Conservation (phyloP, 2,329 filamentous ascomycete genomes). For the Exophiala sp. region DNA sequence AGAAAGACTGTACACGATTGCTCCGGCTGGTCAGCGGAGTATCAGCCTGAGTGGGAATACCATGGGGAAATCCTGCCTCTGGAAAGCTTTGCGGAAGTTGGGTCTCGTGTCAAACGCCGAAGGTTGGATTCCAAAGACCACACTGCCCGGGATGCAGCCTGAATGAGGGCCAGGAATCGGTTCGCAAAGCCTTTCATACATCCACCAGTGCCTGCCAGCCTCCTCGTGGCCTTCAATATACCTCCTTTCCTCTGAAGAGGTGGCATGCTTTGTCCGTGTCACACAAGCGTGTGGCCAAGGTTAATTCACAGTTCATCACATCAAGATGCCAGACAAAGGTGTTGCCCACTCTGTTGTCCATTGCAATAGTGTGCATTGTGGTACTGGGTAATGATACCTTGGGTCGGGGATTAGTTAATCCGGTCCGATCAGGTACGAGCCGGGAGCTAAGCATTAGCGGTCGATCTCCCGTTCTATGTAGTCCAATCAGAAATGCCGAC, state of each 20-base stretch:
- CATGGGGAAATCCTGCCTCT: background rate
- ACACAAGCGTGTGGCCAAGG: too few species aligned
- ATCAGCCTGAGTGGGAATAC: slow-evolving; percentile 23
- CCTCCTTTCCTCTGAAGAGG: too few species aligned
- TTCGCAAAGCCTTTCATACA: background rate
- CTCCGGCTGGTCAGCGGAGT: slow-evolving; percentile 31
- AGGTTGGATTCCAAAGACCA: background rate
- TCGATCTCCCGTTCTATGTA: slow-evolving; percentile 14
- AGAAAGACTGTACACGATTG: slow-evolving; percentile 32
- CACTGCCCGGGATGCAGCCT: background rate
- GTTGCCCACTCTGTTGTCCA: too few species aligned
- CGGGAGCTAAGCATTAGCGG: slow-evolving; percentile 21
- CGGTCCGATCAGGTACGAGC: background rate
- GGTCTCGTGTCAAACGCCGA: background rate
- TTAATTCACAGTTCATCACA: too few species aligned
- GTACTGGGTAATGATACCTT: background rate
- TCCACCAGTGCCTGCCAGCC: too few species aligned
- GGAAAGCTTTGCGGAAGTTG: slow-evolving; percentile 2
- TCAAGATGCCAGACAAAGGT: too few species aligned
- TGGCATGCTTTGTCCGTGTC: too few species aligned
- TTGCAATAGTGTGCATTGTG: too few species aligned
- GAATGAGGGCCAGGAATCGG: background rate
- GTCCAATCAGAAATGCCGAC: background rate
- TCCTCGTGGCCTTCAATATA: too few species aligned
- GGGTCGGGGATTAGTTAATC: background rate